These are phyloP conservation scores for Ogataea thermomethanolica DNA, from an alignment of 805 yeast genomes.

Conservation along the genomic window DNA sequence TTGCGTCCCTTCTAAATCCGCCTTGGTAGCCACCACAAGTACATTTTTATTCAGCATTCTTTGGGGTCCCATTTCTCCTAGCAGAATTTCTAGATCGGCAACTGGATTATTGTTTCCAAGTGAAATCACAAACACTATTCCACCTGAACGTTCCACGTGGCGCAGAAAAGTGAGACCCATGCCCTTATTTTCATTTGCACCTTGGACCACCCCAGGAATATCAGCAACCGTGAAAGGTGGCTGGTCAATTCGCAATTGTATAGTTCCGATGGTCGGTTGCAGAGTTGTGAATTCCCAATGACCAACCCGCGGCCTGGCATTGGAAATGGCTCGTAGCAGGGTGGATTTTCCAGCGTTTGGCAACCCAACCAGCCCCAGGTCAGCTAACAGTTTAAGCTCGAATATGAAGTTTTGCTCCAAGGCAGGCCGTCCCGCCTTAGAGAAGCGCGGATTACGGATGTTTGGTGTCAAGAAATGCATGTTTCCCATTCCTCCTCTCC, in stretches of 20 bases:
- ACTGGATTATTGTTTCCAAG: constrained; percentile 67
- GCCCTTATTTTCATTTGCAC: constrained; percentile 82
- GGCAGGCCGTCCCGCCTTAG: constrained; percentile 74
- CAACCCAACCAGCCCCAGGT: constrained; percentile 87
- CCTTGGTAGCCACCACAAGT: constrained; percentile 89
- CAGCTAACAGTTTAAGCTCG: constrained; percentile 87
- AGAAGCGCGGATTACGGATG: constrained; percentile 86
- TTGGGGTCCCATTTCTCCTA: constrained; percentile 67
- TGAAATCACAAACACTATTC: constrained; percentile 81
- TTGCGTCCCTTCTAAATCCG: constrained; percentile 63
- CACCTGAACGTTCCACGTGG: constrained; percentile 89
- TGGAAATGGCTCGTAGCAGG: constrained; percentile 76
- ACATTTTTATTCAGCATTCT: constrained; percentile 60
- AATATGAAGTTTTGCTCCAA: constrained; percentile 65
- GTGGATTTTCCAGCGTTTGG: constrained; percentile 98
- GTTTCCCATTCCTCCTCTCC: constrained; percentile 93
- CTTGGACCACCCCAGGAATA: constrained; percentile 92
- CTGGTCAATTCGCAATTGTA: constrained; percentile 58
- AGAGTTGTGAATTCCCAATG: constrained; percentile 97
- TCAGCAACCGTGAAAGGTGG: constrained; percentile 90
- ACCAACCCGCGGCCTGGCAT: constrained; percentile 87
- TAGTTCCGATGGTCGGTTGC: constrained; percentile 89
- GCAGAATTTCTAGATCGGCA: constrained; percentile 56
- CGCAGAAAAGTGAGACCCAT: constrained; percentile 91
- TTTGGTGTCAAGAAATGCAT: constrained; percentile 86